Percentiles rank a stretch among this genome's conserved stretches.
Evolutionary conservation across 495 filamentous ascomycete species (phyloP).

Genomic region (Thermothielavioides terrestris): DNA sequence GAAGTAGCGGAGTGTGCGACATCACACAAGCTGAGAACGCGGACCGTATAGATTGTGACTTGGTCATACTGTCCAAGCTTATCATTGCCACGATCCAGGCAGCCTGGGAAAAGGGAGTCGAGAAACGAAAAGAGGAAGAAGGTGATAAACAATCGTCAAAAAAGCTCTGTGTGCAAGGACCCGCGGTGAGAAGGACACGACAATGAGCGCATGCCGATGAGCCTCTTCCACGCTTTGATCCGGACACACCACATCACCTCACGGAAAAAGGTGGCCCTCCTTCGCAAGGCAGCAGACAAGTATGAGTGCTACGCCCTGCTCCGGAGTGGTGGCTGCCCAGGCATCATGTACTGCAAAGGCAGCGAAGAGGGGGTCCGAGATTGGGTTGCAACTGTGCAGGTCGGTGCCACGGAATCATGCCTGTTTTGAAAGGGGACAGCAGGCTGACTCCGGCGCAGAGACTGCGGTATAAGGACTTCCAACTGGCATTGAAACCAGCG

Average conservation of each 20-base stretch:
- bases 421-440: neutral
- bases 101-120: too few relatives aligned
- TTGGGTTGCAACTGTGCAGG: slow-evolving; percentile 28
- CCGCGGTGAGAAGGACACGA: neutral
- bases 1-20: too few relatives aligned
- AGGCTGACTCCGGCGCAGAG: slow-evolving; percentile 6
- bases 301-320: slow-evolving; percentile 53
- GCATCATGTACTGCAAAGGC: slow-evolving; percentile 72
- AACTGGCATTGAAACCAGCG: slow-evolving; percentile 19
- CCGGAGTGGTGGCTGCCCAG: slow-evolving; percentile 57
- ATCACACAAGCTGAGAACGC: too few relatives aligned
- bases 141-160: too few relatives aligned
- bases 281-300: slow-evolving; percentile 53
- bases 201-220: neutral
- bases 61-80: too few relatives aligned
- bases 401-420: slow-evolving; percentile 6
- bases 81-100: too few relatives aligned
- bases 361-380: slow-evolving; percentile 32
- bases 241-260: slow-evolving; percentile 77
- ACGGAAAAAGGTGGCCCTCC: slow-evolving; percentile 61
- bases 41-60: too few relatives aligned
- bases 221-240: slow-evolving; percentile 54
- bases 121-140: too few relatives aligned
- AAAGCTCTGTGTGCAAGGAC: too few relatives aligned
- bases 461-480: slow-evolving; percentile 28